These are phyloP conservation scores for Melampsora larici-populina DNA, from an alignment of 1,284 basidiomycete genomes.

Conservation along the genomic window DNA sequence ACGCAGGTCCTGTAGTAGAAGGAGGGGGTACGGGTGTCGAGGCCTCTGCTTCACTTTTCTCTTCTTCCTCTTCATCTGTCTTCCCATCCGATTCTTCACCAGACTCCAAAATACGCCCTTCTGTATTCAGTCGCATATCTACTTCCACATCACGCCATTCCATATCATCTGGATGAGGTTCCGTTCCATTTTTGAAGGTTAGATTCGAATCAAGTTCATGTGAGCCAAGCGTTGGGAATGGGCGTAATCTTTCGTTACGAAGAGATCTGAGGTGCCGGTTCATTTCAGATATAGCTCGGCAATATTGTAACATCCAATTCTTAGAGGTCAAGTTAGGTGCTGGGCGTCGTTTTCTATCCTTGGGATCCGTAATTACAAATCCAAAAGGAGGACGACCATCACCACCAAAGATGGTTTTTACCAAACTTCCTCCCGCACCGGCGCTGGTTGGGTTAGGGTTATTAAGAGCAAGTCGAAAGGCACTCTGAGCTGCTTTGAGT, in stretches of 20 bases:
- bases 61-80: slow-evolving; percentile 24
- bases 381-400: slow-evolving; percentile 78
- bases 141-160: slow-evolving; percentile 44
- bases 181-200: slow-evolving; percentile 59
- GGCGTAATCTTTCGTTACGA: slow-evolving; percentile 30
- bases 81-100: slow-evolving; percentile 31
- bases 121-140: slow-evolving; percentile 37
- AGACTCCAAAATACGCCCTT: slow-evolving; percentile 39
- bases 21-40: slow-evolving; percentile 19
- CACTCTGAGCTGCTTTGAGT: slow-evolving; percentile 16
- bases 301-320: slow-evolving; percentile 82
- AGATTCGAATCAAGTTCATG: neutral
- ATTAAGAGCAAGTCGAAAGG: slow-evolving; percentile 36
- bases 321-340: slow-evolving; percentile 63
- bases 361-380: slow-evolving; percentile 68
- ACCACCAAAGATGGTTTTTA: slow-evolving; percentile 79
- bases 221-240: slow-evolving; percentile 20
- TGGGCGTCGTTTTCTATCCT: slow-evolving; percentile 58
- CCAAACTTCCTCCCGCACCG: slow-evolving; percentile 60
- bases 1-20: neutral
- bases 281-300: slow-evolving; percentile 51
- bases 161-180: slow-evolving; percentile 58
- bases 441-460: slow-evolving; percentile 1
- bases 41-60: slow-evolving; percentile 9
- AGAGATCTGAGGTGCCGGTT: slow-evolving; percentile 34